A percentile compares a stretch with the other conserved stretches of the same genome.
These are phyloP conservation scores for Gnaphalium uliginosum DNA, from an alignment of 129 eudicot species.

Conservation along the genomic window DNA sequence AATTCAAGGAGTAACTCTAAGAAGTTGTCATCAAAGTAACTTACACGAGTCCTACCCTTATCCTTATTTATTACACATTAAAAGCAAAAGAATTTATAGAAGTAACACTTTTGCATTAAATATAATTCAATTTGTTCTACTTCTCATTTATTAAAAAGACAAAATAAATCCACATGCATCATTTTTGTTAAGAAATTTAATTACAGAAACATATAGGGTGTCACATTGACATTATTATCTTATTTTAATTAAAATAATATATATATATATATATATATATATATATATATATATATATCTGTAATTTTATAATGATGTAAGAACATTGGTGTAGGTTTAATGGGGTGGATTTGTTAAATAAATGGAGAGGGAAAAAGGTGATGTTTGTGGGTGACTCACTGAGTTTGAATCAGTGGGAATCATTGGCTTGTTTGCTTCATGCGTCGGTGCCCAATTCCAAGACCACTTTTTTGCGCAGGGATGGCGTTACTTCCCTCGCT, in stretches of 20 bases:
- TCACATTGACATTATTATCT: background rate
- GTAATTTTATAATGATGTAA: too few species aligned
- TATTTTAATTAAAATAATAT: background rate
- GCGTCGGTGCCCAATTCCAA: slow-evolving; percentile 70
- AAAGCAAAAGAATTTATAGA: slow-evolving; percentile 23
- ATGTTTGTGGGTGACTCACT: slow-evolving; percentile 99
- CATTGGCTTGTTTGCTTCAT: slow-evolving; percentile 85
- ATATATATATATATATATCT: background rate
- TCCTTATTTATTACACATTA: slow-evolving; percentile 18
- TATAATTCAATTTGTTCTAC: slow-evolving; percentile 15
- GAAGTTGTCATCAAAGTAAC: background rate
- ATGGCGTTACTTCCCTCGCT: slow-evolving; percentile 55
- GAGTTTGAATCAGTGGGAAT: slow-evolving; percentile 90
- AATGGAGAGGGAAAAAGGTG: slow-evolving; percentile 86
- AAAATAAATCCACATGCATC: background rate
- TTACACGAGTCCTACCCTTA: slow-evolving; percentile 6
- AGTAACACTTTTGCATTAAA: slow-evolving; percentile 31
- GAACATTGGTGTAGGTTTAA: slow-evolving; percentile 76
- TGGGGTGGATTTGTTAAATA: slow-evolving; percentile 66
- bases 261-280: background rate
- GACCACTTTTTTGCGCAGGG: slow-evolving; percentile 39
- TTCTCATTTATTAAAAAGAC: slow-evolving; percentile 3
- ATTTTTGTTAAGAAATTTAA: background rate
- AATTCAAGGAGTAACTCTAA: background rate
- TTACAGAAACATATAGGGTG: background rate